Conservation (phyloP, 306 rosid genomes). For the Prinsepia uniflora region DNA sequence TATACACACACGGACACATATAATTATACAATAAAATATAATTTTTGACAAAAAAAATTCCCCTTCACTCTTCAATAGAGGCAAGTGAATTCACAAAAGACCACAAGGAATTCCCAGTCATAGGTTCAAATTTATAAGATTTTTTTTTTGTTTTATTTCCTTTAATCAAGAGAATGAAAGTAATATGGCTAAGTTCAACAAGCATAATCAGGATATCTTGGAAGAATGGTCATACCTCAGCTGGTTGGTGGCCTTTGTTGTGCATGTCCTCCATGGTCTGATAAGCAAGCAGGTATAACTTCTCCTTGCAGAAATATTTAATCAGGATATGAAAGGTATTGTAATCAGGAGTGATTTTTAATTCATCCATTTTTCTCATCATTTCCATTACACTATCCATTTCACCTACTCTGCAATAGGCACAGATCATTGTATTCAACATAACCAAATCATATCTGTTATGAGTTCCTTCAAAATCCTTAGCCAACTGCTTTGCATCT, state of each 20-base stretch:
- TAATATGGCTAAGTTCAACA: not conserved
- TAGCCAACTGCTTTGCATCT: slow-evolving; percentile 82
- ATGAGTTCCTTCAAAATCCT: slow-evolving; percentile 63
- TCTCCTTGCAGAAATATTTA: slow-evolving; percentile 82
- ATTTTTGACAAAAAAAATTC: not conserved
- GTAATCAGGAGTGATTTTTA: slow-evolving; percentile 78
- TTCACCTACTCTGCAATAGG: slow-evolving; percentile 94
- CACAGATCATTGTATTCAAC: slow-evolving; percentile 85
- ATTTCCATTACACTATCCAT: slow-evolving; percentile 90
- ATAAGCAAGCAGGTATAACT: slow-evolving; percentile 71
- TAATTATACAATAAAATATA: no score
- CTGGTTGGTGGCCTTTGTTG: slow-evolving; percentile 73
- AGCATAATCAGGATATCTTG: slow-evolving; percentile 6
- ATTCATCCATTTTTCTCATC: slow-evolving; percentile 82
- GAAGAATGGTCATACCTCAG: slow-evolving; percentile 54
- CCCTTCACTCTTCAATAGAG: not conserved
- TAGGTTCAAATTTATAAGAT: not conserved
- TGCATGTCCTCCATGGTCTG: slow-evolving; percentile 83
- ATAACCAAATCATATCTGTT: slow-evolving; percentile 80
- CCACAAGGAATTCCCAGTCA: not conserved
- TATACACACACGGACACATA: no score
- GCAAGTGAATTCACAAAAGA: not conserved
- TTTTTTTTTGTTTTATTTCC: not conserved
- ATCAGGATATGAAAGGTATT: slow-evolving; percentile 79
- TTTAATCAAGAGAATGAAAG: not conserved